These are phyloP conservation scores for Calamus simplicifolius DNA, from an alignment of 176 grass and related monocot genomes.

Conservation along the genomic window DNA sequence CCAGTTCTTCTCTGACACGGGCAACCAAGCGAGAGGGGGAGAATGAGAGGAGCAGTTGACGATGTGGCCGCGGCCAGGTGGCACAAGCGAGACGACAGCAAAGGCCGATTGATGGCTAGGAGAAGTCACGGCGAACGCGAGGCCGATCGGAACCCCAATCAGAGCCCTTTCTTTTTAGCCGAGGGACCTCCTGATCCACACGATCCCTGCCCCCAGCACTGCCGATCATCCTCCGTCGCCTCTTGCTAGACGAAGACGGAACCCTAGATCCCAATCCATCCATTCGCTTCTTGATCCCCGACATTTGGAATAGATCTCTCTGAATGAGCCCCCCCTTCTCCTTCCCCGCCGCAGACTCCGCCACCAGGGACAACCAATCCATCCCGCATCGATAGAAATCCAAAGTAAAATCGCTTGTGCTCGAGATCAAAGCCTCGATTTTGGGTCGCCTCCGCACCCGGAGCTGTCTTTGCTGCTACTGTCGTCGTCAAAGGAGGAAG, in stretches of 20 bases:
- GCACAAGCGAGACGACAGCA: too few species aligned
- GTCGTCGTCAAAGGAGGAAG: neutral
- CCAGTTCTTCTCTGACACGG: too few species aligned
- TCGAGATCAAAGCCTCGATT: neutral
- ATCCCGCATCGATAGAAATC: slow-evolving; percentile 57
- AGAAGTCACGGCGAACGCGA: too few species aligned
- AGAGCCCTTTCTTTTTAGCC: neutral
- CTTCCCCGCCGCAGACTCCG: neutral
- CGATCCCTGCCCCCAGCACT: neutral
- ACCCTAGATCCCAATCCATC: neutral
- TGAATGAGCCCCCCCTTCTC: slow-evolving; percentile 27
- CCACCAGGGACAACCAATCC: slow-evolving; percentile 42
- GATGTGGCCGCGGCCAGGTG: too few species aligned
- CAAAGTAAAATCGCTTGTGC: slow-evolving; percentile 22
- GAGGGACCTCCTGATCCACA: neutral
- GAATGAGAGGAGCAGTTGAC: too few species aligned
- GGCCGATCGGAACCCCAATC: neutral
- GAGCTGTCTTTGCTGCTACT: neutral
- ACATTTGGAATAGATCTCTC: slow-evolving; percentile 56
- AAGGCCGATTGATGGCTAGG: too few species aligned
- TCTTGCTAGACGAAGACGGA: neutral
- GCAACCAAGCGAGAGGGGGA: too few species aligned
- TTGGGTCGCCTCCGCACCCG: too few species aligned
- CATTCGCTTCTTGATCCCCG: slow-evolving; percentile 37
- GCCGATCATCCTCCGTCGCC: slow-evolving; percentile 1